Percentiles rank a stretch among this genome's conserved stretches.
These are phyloP conservation scores for Biscogniauxia mediterranea DNA, from an alignment of 2,329 filamentous ascomycete genomes.

Conservation along the genomic window DNA sequence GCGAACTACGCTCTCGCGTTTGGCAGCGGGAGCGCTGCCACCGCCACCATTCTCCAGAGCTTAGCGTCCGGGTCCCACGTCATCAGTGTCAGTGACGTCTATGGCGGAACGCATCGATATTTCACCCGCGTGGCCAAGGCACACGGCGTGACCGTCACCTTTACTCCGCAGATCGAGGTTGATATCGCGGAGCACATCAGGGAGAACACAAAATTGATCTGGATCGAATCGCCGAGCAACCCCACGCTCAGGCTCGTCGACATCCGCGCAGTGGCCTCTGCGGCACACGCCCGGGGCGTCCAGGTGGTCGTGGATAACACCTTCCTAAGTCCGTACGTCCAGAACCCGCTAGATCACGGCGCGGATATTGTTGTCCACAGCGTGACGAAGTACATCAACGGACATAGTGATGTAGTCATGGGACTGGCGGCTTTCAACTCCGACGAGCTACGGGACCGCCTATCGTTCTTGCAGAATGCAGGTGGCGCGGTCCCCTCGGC, in stretches of 20 bases:
- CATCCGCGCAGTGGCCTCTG: conserved; percentile 78
- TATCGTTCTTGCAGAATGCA: conserved; percentile 93
- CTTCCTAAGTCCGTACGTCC: conserved; percentile 92
- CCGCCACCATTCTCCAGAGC: conserved; percentile 88
- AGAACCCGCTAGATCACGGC: conserved; percentile 92
- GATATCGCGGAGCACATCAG: conserved; percentile 84
- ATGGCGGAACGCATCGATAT: conserved; percentile 96
- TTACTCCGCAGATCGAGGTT: conserved; percentile 87
- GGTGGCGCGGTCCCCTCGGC: conserved; percentile 92
- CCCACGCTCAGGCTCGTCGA: conserved; percentile 91
- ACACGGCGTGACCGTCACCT: conserved; percentile 91
- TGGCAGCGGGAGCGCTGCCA: conserved; percentile 89
- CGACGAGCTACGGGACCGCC: conserved; percentile 69
- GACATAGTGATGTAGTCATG: conserved; percentile 96
- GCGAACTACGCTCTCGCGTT: conserved; percentile 92
- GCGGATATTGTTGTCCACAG: conserved; percentile 96
- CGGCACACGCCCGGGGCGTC: conserved; percentile 85
- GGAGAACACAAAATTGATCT: conserved; percentile 87
- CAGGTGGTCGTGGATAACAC: conserved; percentile 99
- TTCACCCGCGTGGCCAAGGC: conserved; percentile 97
- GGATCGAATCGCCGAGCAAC: conserved; percentile 96
- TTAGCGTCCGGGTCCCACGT: conserved; percentile 90
- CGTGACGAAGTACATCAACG: conserved; percentile 99
- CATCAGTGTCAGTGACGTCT: conserved; percentile 94
- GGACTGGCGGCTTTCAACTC: conserved; percentile 95